Base-by-base conservation (phyloP, 352 stramenopile species). In the Phytophthora pisi region DNA sequence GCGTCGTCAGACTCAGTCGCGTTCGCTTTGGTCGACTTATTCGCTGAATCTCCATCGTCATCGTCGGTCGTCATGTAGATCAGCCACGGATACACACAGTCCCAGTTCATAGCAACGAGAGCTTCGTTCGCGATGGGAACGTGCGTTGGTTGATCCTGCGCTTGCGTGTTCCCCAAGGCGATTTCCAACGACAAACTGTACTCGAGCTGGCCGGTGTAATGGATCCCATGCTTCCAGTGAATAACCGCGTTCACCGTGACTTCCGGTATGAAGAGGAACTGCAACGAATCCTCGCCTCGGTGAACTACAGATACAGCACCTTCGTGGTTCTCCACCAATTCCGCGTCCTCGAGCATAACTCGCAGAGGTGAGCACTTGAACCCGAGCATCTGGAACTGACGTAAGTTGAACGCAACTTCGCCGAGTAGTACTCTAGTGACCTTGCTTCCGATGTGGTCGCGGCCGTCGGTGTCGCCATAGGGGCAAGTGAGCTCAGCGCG, bases 71-170 rank as follows among this genome's bases (percentile, higher is more conserved):
- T 38, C 30, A 91, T 66, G 49, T 71, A 78, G 2, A 90, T 75
- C 0, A 93, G 61, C 24, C 86, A 76, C 2, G 85, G 85, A 51
- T 88, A 89, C 13, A 92, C 72, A 55, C 79, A 86, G 46, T 93
- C 85, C 85, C 85, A 93, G 38, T 91, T 87, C 20, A 92, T 59
- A 20, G 73, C 66, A 1, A 90, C 10, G 4, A 93, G 67, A 4
- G 77, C 65, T 57, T 93, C 79, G 15, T 80, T 72, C 3, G 51
- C 46, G 3, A 70, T 64, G 11, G 84, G 84, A 13, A 90, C 75
- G n/a, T 79, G 58, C 30, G 43, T 42, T n/a, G 70, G 66, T 16
- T 50, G 57, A 6, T 61, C 47, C 11, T 45, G 52, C 1, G 51
- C 40, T 1, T 61, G 23, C 5, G 57, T 77, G 9, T 77, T 66